Base-by-base conservation (phyloP, 2,329 filamentous ascomycete species). In the Saccharata proteae region DNA sequence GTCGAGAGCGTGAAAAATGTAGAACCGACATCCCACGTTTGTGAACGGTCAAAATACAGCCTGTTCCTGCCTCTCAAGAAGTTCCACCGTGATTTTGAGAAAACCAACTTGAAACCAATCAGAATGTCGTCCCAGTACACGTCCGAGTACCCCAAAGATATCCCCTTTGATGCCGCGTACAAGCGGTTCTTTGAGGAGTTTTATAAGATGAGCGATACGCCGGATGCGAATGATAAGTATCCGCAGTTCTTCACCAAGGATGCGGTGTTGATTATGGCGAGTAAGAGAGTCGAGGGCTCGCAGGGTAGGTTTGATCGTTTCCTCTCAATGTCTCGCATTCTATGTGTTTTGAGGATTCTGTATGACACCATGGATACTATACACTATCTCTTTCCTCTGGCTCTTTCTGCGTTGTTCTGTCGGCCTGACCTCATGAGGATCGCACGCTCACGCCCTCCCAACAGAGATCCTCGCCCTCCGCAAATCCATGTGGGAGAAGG, bases 401-500 rank as follows among this genome's bases (percentile, higher is more conserved):
- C 10, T 13, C 22, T 35, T 11, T 34, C 14, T 12, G 2, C 15
- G 13, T 30, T 26, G 22, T 12, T 23, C 13, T 32, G 21, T 29
- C 27, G 19, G 30, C 30, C 27, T n/a, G n/a, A n/a, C n/a, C n/a
- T n/a, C n/a, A n/a, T n/a, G n/a, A n/a, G n/a, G n/a, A n/a, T n/a
- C n/a, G n/a, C n/a, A n/a, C 9, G 13, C 17, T 25, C 18, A n/a
- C 27, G n/a, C 27, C 16, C 16, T n/a, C n/a, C n/a, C 13, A 23
- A 16, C 38, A 68, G 65, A 61, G 37, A 71, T 72, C 39, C 52
- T 70, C 4, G 48, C 54, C 8, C 47, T 69, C 18, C 57, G 68
- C n/a, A 58, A 65, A 42, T 52, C 49, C 4, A 61, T 71, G 55
- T 72, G 69, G 69, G 59, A 64, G 20, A 62, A 62, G 27, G 60